Conservation (phyloP, 2,329 filamentous ascomycete species). For the Fusarium xyrophilum region DNA sequence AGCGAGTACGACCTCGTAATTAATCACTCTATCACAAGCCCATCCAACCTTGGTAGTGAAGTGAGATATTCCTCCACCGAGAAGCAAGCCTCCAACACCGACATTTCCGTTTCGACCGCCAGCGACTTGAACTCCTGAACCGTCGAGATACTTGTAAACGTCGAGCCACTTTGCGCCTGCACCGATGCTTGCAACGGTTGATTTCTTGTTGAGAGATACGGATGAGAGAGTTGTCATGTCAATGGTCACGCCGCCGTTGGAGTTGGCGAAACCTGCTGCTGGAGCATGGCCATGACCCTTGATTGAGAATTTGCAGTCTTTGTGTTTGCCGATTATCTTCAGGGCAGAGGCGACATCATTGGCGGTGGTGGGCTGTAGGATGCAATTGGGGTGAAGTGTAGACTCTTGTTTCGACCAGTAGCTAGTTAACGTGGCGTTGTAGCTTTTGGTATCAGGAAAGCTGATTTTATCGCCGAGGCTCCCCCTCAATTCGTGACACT, state of each 20-base stretch:
- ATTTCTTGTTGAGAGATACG: background rate
- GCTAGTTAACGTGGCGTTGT: background rate
- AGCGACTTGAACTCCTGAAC: background rate
- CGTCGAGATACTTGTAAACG: background rate
- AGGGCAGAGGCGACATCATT: background rate
- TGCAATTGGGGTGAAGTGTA: background rate
- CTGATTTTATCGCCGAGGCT: background rate
- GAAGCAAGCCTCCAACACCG: background rate
- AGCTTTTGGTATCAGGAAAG: background rate
- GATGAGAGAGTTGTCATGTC: background rate
- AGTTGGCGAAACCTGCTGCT: background rate
- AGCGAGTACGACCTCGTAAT: background rate
- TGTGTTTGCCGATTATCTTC: background rate
- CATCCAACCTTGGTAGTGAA: background rate
- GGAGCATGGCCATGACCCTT: slow-evolving; percentile 5
- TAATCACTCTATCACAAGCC: slow-evolving; percentile 1
- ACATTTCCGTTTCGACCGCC: slow-evolving; percentile 8
- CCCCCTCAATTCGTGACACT: background rate
- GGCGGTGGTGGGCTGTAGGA: background rate
- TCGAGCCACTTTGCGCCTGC: slow-evolving; percentile 8
- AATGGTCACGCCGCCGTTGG: background rate
- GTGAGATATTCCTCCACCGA: slow-evolving; percentile 4
- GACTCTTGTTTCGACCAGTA: background rate
- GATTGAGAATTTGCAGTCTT: background rate
- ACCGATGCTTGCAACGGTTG: background rate